Evolutionary conservation across 345 rosid species (phyloP).

Genomic region (Gossypium stocksii): DNA sequence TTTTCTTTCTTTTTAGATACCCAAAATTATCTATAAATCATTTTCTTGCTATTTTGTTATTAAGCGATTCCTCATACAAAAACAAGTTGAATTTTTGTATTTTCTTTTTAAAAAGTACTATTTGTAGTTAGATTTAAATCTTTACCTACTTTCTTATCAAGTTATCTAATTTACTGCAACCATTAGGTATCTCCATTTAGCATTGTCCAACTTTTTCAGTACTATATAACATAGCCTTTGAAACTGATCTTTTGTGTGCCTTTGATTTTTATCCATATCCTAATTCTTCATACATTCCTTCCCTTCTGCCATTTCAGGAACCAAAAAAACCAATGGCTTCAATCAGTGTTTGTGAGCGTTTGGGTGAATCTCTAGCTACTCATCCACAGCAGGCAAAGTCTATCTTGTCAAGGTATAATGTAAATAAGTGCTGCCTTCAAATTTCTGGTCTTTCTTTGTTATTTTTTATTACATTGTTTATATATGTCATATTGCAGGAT

Average conservation of each 20-base stretch:
- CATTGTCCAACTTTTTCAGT: background rate
- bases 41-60: background rate
- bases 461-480: background rate
- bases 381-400: conserved; percentile 65
- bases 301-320: background rate
- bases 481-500: conserved; percentile 34
- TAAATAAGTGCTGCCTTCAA: conserved; percentile 5
- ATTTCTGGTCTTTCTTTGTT: background rate
- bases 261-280: background rate
- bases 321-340: background rate
- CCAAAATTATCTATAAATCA: background rate
- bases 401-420: conserved; percentile 57
- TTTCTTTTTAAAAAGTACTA: too few species aligned
- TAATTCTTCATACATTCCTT: background rate
- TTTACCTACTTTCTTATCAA: background rate
- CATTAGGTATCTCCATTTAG: background rate
- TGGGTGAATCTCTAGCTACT: conserved; percentile 63
- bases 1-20: background rate
- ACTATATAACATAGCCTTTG: background rate
- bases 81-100: background rate
- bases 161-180: background rate
- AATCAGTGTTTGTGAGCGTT: conserved; percentile 61
- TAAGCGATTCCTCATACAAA: too few species aligned
- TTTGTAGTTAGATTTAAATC: background rate
- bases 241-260: background rate